Conservation (phyloP, 495 filamentous ascomycete genomes). For the Penicillium angulare region DNA sequence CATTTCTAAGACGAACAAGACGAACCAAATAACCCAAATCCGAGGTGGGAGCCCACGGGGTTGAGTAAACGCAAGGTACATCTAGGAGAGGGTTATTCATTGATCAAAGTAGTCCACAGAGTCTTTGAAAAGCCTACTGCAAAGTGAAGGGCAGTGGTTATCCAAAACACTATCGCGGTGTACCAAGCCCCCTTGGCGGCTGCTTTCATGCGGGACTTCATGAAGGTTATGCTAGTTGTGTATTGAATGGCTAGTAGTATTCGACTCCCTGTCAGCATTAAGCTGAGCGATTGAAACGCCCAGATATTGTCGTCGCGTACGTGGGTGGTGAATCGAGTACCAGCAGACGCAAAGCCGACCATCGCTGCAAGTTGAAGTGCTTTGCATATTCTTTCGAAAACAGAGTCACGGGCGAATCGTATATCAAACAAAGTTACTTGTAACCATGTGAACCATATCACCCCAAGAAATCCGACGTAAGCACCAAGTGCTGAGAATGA, state of each 20-base stretch:
- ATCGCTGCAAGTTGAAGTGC: conserved; percentile 61
- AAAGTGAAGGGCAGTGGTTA: conserved; percentile 47
- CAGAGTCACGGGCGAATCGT: conserved; percentile 64
- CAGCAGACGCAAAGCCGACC: conserved; percentile 63
- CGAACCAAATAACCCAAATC: conserved; percentile 60
- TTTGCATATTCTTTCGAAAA: conserved; percentile 65
- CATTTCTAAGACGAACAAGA: conserved; percentile 55
- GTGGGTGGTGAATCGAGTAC: conserved; percentile 51
- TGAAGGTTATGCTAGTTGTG: conserved; percentile 44
- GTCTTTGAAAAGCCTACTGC: conserved; percentile 43
- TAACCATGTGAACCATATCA: conserved; percentile 74
- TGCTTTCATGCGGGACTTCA: conserved; percentile 29
- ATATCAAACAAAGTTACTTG: conserved; percentile 68
- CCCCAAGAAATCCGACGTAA: conserved; percentile 63
- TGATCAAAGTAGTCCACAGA: too few species aligned
- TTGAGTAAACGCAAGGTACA: conserved; percentile 39
- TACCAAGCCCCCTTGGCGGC: conserved; percentile 32
- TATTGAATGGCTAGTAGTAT: conserved; percentile 59
- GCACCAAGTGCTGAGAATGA: conserved; percentile 33
- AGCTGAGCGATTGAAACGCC: conserved; percentile 46
- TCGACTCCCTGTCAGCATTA: conserved; percentile 61
- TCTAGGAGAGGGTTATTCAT: conserved; percentile 16
- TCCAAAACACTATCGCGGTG: conserved; percentile 44
- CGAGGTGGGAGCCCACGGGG: conserved; percentile 23
- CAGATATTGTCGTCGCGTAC: conserved; percentile 43